Evolutionary conservation across 2,329 filamentous ascomycete genomes (phyloP).

Genomic region (Aspergillus puulaauensis): DNA sequence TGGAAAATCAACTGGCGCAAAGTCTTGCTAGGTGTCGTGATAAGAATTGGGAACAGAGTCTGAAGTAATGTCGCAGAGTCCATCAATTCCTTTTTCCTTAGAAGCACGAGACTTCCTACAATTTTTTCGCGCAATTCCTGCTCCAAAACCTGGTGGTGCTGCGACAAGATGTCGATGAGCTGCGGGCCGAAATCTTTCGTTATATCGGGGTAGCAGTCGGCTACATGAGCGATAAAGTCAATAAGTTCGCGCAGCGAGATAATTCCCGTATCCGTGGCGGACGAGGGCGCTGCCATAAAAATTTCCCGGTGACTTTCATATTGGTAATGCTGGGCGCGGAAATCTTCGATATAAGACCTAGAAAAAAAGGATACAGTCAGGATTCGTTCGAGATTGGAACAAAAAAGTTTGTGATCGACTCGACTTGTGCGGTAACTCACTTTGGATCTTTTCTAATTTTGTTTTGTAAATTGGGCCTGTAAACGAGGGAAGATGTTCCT

Average conservation of each 20-base stretch:
- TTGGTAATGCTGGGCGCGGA: constrained; percentile 82
- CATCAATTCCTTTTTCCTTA: constrained; percentile 88
- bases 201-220: constrained; percentile 86
- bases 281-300: constrained; percentile 79
- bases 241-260: constrained; percentile 87
- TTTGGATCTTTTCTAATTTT: constrained; percentile 85
- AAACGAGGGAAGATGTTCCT: constrained; percentile 13
- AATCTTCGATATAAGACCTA: constrained; percentile 87
- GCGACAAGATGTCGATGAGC: constrained; percentile 74
- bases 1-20: constrained; percentile 79
- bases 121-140: constrained; percentile 89
- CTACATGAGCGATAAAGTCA: constrained; percentile 89
- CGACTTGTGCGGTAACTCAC: constrained; percentile 44
- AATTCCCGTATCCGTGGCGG: constrained; percentile 73
- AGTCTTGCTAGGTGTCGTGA: constrained; percentile 88
- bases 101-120: constrained; percentile 81
- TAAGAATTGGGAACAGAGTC: constrained; percentile 89
- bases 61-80: constrained; percentile 82
- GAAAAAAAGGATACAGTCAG: background rate
- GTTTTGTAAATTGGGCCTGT: constrained; percentile 79
- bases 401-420: background rate
- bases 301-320: constrained; percentile 91
- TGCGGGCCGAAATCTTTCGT: constrained; percentile 76
- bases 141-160: constrained; percentile 80
- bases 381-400: background rate